Evolutionary conservation across 495 filamentous ascomycete genomes (phyloP).

Genomic region (Annulohypoxylon nitens): DNA sequence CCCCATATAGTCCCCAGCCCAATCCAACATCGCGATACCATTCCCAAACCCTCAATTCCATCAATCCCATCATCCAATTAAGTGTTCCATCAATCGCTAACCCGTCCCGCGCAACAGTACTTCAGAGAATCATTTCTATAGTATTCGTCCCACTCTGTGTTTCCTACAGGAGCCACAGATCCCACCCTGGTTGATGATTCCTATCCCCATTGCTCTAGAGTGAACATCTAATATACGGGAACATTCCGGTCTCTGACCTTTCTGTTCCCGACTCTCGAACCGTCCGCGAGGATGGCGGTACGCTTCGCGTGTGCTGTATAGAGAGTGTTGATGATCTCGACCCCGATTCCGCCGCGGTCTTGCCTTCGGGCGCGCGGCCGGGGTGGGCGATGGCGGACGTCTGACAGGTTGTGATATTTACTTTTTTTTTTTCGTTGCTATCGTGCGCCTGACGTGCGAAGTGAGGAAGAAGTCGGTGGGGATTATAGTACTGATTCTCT

Average conservation of each 20-base stretch:
- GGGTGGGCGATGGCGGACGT: slow-evolving; percentile 74
- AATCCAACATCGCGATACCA: neutral
- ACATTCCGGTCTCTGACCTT: slow-evolving; percentile 38
- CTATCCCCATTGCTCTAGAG: slow-evolving; percentile 72
- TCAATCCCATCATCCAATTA: slow-evolving; percentile 9
- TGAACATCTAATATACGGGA: slow-evolving; percentile 58
- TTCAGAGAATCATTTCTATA: slow-evolving; percentile 82
- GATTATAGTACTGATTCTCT: too few relatives aligned
- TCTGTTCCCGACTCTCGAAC: slow-evolving; percentile 59
- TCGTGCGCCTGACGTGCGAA: slow-evolving; percentile 55
- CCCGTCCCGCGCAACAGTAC: slow-evolving; percentile 32
- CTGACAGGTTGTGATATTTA: slow-evolving; percentile 65
- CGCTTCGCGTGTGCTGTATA: slow-evolving; percentile 59
- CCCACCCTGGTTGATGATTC: slow-evolving; percentile 73
- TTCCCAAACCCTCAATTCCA: neutral
- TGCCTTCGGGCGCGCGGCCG: slow-evolving; percentile 66
- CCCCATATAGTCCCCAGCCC: neutral
- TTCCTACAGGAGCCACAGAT: slow-evolving; percentile 77
- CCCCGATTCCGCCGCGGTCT: slow-evolving; percentile 62
- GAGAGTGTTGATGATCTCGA: slow-evolving; percentile 75
- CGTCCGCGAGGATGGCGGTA: slow-evolving; percentile 65
- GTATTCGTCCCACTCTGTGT: slow-evolving; percentile 83
- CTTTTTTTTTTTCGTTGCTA: slow-evolving; percentile 61
- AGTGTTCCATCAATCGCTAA: slow-evolving; percentile 12
- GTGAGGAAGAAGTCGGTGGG: slow-evolving; percentile 56